phyloP scores from a whole-genome alignment of 2,329 filamentous ascomycete genomes.

The Paraphoma chrysanthemicola region DNA sequence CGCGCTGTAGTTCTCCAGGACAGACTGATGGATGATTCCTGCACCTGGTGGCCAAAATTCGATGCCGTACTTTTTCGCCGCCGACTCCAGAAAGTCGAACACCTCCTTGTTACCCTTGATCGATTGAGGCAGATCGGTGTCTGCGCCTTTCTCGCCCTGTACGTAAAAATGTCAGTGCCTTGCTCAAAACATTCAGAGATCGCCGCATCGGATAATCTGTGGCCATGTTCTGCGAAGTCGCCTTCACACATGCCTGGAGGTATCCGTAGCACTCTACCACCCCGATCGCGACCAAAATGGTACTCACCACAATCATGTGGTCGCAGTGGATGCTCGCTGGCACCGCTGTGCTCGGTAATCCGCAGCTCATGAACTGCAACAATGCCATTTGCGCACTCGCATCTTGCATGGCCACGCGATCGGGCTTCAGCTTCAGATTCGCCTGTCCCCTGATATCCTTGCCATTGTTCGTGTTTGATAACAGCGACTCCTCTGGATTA shows the following conservation, averaged over 20 bases:
- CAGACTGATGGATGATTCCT: constrained; percentile 81
- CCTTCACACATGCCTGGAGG: no score
- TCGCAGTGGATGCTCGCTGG: constrained; percentile 98
- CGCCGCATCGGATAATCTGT: no score
- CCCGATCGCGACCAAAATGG: no score
- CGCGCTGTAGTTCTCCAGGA: constrained; percentile 96
- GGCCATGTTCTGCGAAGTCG: no score
- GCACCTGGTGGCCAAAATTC: constrained; percentile 52
- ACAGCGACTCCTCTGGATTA: constrained; percentile 84
- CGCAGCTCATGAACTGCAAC: constrained; percentile 98
- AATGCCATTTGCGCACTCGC: constrained; percentile 98
- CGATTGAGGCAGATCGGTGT: constrained; percentile 81
- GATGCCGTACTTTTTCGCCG: constrained; percentile 61
- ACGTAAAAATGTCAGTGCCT: background rate
- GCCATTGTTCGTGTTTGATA: constrained; percentile 83
- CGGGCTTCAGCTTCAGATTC: constrained; percentile 95
- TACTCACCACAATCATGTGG: constrained; percentile 81
- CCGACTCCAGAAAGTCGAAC: constrained; percentile 95
- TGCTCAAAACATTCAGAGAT: no score
- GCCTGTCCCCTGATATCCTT: constrained; percentile 83
- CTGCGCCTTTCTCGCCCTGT: constrained; percentile 81
- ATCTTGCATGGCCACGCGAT: constrained; percentile 98
- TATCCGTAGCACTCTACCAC: no score
- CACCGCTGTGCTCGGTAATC: constrained; percentile 85
- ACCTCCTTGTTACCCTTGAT: constrained; percentile 95